A percentile compares a stretch with the other conserved stretches of the same genome.
These are phyloP conservation scores for Edaphochlamys debaryana DNA, from an alignment of 139 green algal species.

Conservation along the genomic window DNA sequence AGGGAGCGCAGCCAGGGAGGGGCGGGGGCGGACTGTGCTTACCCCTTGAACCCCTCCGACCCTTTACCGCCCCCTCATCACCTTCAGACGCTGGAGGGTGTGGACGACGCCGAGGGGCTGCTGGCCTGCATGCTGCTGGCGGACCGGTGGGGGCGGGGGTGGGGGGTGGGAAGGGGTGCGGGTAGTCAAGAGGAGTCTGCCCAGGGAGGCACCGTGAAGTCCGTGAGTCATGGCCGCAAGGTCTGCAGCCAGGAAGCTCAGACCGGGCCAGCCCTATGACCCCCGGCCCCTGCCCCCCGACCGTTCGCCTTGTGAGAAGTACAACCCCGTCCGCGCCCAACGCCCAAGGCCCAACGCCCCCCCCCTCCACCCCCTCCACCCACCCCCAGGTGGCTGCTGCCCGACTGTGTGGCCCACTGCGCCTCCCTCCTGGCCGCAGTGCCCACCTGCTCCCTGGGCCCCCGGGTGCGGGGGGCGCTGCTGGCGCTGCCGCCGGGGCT, in stretches of 20 bases:
- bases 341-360: not conserved
- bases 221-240: too few species aligned
- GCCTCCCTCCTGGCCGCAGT: constrained; percentile 3
- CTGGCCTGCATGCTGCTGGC: constrained; percentile 30
- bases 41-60: too few species aligned
- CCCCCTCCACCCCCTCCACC: not conserved
- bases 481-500: constrained; percentile 15
- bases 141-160: not conserved
- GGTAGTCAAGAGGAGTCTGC: too few species aligned
- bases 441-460: constrained; percentile 4
- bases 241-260: too few species aligned
- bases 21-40: too few species aligned
- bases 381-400: constrained; percentile 17
- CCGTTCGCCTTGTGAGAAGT: too few species aligned
- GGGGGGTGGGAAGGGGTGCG: not conserved
- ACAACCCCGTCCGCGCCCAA: too few species aligned
- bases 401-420: not conserved
- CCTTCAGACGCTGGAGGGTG: not conserved
- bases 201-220: too few species aligned
- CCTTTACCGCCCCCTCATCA: too few species aligned
- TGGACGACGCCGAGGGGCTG: constrained; percentile 1
- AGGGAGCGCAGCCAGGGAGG: too few species aligned
- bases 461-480: constrained; percentile 9
- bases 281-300: too few species aligned
- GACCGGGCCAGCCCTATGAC: too few species aligned